These are phyloP conservation scores for Cucumis cinereus DNA, from an alignment of 306 rosid species.

Conservation along the genomic window DNA sequence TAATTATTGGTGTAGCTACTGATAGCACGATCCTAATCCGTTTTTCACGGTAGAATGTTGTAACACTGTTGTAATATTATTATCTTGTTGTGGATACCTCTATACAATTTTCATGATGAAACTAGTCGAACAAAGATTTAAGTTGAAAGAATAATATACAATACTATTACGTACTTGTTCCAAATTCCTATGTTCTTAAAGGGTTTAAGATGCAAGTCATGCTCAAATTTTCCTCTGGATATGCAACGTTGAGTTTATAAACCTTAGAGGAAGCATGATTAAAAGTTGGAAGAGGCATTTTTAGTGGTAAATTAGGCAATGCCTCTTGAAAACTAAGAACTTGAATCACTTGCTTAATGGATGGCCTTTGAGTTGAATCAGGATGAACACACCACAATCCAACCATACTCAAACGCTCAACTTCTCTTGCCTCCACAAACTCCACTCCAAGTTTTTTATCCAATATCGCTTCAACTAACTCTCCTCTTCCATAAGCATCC, in stretches of 20 bases:
- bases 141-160: neutral
- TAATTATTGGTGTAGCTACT: too few species aligned
- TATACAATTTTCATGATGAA: neutral
- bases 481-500: conserved; percentile 7
- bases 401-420: neutral
- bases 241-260: neutral
- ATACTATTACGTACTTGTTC: neutral
- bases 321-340: neutral
- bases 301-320: neutral
- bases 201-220: neutral
- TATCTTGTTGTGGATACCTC: too few species aligned
- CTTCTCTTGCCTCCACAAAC: neutral
- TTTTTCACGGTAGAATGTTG: too few species aligned
- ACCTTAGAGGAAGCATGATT: neutral
- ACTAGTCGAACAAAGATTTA: neutral
- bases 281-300: conserved; percentile 1
- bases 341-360: neutral
- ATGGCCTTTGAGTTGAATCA: neutral
- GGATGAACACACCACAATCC: conserved; percentile 5
- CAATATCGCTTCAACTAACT: neutral
- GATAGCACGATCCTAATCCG: too few species aligned
- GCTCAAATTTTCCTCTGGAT: neutral
- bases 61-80: too few species aligned
- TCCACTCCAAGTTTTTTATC: neutral
- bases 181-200: neutral